These are phyloP conservation scores for Gossypium davidsonii DNA, from an alignment of 441 rosid species.

Conservation along the genomic window DNA sequence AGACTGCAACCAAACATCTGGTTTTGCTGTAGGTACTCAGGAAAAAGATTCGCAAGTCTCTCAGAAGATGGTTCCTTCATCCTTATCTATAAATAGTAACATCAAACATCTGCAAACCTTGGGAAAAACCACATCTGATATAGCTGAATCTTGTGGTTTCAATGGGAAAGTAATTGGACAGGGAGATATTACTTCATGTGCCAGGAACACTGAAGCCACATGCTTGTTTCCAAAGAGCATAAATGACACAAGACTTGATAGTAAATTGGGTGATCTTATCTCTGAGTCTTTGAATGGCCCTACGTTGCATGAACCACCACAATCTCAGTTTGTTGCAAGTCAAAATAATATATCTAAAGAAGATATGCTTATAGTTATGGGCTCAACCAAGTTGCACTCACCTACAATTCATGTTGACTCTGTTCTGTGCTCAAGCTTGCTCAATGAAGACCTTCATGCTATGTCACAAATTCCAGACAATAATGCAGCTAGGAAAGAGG, in stretches of 20 bases:
- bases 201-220: slow-evolving; percentile 24
- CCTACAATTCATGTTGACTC: slow-evolving; percentile 8
- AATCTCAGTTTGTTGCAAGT: slow-evolving; percentile 21
- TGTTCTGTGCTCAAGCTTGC: slow-evolving; percentile 17
- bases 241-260: slow-evolving; percentile 17
- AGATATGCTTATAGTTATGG: neutral
- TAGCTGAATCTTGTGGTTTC: slow-evolving; percentile 15
- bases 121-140: slow-evolving; percentile 11
- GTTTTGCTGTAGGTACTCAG: slow-evolving; percentile 22
- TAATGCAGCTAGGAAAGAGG: slow-evolving; percentile 15
- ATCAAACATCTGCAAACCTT: slow-evolving; percentile 16
- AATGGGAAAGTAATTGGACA: slow-evolving; percentile 18
- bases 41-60: slow-evolving; percentile 21
- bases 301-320: slow-evolving; percentile 19
- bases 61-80: slow-evolving; percentile 19
- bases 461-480: slow-evolving; percentile 18
- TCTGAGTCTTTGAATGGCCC: slow-evolving; percentile 26
- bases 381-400: slow-evolving; percentile 4
- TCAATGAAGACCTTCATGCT: slow-evolving; percentile 12
- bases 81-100: slow-evolving; percentile 18
- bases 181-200: slow-evolving; percentile 16
- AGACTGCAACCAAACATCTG: slow-evolving; percentile 21
- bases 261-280: slow-evolving; percentile 20
- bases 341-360: slow-evolving; percentile 20
- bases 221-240: slow-evolving; percentile 22